Percentiles rank a stretch among this genome's conserved stretches.
Evolutionary conservation across 148 eudicot genomes (phyloP).

Genomic region (Chenopodium album): DNA sequence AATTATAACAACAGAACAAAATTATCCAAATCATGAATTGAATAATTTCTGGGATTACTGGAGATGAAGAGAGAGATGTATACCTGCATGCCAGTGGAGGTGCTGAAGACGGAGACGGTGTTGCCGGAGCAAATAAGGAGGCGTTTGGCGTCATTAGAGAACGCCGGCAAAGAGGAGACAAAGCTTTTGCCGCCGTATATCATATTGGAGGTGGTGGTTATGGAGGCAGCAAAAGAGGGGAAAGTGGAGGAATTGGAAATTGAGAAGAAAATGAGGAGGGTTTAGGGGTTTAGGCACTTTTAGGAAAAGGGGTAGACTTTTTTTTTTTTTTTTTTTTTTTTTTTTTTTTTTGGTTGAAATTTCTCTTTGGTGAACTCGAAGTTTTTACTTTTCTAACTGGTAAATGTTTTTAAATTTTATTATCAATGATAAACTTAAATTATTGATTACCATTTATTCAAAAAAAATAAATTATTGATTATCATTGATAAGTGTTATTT

Average conservation of each 20-base stretch:
- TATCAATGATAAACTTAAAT: no score
- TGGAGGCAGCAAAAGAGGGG: neutral
- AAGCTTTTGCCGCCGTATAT: conserved; percentile 72
- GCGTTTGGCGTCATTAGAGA: conserved; percentile 74
- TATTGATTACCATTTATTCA: no score
- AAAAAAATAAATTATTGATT: no score
- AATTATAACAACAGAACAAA: neutral
- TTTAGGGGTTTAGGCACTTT: neutral
- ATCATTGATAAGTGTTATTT: no score
- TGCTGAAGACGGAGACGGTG: conserved; percentile 77
- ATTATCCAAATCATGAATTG: neutral
- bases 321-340: no score
- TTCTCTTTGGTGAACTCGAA: no score
- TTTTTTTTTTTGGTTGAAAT: no score
- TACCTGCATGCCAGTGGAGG: conserved; percentile 79
- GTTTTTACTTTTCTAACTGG: no score
- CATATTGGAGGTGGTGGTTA: conserved; percentile 32
- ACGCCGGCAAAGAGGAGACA: conserved; percentile 68
- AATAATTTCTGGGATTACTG: neutral
- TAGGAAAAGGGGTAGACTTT: no score
- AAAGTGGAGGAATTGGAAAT: neutral
- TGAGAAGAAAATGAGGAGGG: neutral
- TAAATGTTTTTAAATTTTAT: no score
- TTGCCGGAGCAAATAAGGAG: conserved; percentile 69
- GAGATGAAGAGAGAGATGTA: neutral